Evolutionary conservation across 176 grass and related monocot species (phyloP).

Genomic region (Rhipidocladum racemiflorum): DNA sequence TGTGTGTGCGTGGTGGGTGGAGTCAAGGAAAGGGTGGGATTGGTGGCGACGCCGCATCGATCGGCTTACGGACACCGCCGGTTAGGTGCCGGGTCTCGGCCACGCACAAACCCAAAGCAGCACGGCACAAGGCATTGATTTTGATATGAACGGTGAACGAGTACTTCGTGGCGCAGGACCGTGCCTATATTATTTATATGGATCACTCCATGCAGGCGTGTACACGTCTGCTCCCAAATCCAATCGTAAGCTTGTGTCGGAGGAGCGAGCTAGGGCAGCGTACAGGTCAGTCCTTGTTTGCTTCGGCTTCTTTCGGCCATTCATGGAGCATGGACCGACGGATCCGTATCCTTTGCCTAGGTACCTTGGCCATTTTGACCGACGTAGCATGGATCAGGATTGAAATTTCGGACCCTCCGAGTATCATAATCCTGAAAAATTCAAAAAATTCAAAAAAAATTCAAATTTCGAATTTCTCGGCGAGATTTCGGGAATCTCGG

Average conservation of each 20-base stretch:
- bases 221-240: no score
- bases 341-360: not conserved
- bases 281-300: no score
- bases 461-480: no score
- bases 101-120: not conserved
- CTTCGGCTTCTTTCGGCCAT: not conserved
- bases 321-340: not conserved
- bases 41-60: slow-evolving; percentile 45
- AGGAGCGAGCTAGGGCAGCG: not conserved
- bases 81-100: slow-evolving; percentile 25
- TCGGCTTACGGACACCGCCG: not conserved
- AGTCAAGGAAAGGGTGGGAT: not conserved
- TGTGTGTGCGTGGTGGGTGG: not conserved
- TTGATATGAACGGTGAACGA: no score
- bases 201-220: not conserved
- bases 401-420: no score
- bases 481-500: no score
- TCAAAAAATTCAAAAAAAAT: no score
- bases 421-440: no score
- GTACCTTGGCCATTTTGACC: no score
- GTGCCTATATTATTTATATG: not conserved
- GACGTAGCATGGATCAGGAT: no score
- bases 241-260: not conserved
- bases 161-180: not conserved
- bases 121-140: not conserved